Percentiles rank a stretch among this genome's conserved stretches.
Conservation (phyloP, 1,284 basidiomycete genomes). For the Pseudozyma pruni region DNA sequence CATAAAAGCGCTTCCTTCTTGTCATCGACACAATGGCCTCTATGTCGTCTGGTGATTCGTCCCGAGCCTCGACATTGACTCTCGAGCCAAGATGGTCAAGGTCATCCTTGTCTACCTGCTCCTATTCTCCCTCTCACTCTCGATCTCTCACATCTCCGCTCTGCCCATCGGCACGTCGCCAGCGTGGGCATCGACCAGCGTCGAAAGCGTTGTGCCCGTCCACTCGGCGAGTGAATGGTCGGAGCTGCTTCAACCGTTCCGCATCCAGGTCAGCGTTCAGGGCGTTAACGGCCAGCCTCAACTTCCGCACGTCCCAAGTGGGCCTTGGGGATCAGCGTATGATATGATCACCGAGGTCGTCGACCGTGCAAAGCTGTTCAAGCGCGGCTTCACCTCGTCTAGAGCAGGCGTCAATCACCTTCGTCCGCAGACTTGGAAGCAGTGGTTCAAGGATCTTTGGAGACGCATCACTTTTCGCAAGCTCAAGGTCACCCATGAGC, state of each 20-base stretch:
- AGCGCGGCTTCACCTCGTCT: not conserved
- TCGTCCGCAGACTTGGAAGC: slow-evolving; percentile 8
- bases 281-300: not conserved
- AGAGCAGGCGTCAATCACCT: slow-evolving; percentile 11
- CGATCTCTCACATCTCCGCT: no score
- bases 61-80: no score
- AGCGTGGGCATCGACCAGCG: no score
- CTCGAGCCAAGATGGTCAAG: no score
- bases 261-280: not conserved
- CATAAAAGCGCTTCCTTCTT: no score
- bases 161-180: no score
- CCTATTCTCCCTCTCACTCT: no score
- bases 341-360: not conserved
- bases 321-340: slow-evolving; percentile 24
- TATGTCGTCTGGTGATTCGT: no score
- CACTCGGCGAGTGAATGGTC: not conserved
- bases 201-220: not conserved
- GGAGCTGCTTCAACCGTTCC: not conserved
- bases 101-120: no score
- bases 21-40: no score
- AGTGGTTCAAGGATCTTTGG: slow-evolving; percentile 19
- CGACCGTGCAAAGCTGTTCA: slow-evolving; percentile 5
- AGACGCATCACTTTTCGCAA: not conserved
- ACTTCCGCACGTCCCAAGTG: not conserved
- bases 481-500: slow-evolving; percentile 3